These are phyloP conservation scores for Eucalyptus camaldulensis DNA, from an alignment of 345 rosid genomes.

Conservation along the genomic window DNA sequence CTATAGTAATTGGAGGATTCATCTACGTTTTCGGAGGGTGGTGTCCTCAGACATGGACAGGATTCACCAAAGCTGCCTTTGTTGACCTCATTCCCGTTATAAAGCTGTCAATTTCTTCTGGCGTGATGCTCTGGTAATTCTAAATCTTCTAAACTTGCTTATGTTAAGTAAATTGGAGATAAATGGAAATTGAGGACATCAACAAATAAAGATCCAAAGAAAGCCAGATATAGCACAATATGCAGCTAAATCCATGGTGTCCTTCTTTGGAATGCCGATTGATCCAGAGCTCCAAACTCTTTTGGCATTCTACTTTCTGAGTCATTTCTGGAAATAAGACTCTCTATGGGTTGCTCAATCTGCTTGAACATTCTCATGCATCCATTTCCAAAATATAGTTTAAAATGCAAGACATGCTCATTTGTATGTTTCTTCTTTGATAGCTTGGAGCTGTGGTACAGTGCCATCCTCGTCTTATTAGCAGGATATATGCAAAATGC, in stretches of 20 bases:
- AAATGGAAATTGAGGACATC: neutral
- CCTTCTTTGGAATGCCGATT: neutral
- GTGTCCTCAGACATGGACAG: neutral
- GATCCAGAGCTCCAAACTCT: neutral
- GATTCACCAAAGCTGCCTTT: neutral
- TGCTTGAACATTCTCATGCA: neutral
- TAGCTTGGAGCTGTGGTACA: constrained; percentile 61
- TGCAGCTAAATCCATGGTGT: neutral
- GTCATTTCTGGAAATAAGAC: neutral
- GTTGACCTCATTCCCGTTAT: neutral
- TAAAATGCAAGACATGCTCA: neutral
- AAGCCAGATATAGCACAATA: neutral
- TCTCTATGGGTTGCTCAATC: neutral
- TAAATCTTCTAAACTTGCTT: neutral
- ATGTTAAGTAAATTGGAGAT: neutral
- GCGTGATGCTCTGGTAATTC: neutral
- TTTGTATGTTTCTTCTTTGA: neutral
- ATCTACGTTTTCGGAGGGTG: neutral
- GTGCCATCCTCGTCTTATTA: constrained; percentile 31
- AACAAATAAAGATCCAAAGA: neutral
- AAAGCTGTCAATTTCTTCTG: neutral
- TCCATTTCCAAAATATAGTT: neutral
- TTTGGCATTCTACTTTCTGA: neutral
- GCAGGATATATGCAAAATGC: constrained; percentile 49
- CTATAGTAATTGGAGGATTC: neutral